phyloP scores from a whole-genome alignment of 2,329 filamentous ascomycete genomes.

The Ascochyta clinopodiicola region DNA sequence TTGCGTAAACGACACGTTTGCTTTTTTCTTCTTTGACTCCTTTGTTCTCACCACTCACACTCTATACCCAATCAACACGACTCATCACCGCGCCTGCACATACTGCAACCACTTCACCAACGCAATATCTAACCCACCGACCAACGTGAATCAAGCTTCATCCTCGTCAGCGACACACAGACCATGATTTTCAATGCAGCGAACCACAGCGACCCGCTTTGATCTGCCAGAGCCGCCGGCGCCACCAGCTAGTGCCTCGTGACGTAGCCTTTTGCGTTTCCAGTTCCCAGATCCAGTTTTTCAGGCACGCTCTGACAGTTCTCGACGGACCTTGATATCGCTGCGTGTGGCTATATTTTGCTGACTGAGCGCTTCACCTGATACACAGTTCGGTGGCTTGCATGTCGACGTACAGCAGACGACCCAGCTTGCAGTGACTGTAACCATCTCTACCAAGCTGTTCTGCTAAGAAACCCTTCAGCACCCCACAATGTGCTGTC shows the following conservation, averaged over 20 bases:
- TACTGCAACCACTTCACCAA: not conserved
- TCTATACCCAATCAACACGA: not conserved
- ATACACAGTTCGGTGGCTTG: no score
- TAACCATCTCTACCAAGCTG: not conserved
- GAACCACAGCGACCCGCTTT: constrained; percentile 17
- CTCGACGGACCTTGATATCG: constrained; percentile 1
- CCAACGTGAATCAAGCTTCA: constrained; percentile 4
- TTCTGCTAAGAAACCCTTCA: not conserved
- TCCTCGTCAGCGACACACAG: constrained; percentile 9
- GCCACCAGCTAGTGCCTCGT: constrained; percentile 1
- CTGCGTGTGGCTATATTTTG: constrained; percentile 2
- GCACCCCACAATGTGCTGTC: not conserved
- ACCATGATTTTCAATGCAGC: constrained; percentile 16
- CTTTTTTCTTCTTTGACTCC: no score
- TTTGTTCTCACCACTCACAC: not conserved
- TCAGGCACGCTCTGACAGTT: constrained; percentile 6
- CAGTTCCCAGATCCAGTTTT: constrained; percentile 12
- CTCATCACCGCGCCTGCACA: not conserved
- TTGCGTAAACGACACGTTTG: no score
- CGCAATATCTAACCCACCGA: not conserved
- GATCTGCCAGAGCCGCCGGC: constrained; percentile 12
- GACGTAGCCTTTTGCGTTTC: constrained; percentile 7
- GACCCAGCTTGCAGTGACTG: not conserved
- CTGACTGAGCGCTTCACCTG: not conserved
- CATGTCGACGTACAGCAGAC: not conserved